Conservation (phyloP, 345 rosid species). For the Eucalyptus sideroxylon region DNA sequence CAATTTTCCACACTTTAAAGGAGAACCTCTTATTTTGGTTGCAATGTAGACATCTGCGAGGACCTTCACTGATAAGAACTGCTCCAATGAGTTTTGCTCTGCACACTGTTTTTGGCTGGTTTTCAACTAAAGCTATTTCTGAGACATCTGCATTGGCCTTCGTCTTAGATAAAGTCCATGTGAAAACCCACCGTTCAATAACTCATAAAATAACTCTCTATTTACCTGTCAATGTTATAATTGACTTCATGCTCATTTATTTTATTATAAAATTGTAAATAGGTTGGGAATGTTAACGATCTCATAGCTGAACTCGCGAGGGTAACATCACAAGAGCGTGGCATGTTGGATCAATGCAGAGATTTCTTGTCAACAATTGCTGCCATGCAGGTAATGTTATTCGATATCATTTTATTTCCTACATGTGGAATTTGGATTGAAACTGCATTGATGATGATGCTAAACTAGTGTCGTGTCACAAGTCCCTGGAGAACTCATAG, state of each 20-base stretch:
- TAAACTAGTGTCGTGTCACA: neutral
- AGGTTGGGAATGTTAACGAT: conserved; percentile 45
- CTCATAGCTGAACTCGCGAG: conserved; percentile 42
- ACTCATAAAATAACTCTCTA: neutral
- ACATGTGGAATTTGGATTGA: neutral
- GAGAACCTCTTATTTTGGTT: neutral
- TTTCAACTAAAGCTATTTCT: neutral
- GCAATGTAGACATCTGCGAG: neutral
- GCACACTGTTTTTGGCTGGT: neutral
- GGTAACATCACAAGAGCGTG: conserved; percentile 38
- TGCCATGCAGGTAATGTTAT: conserved; percentile 46
- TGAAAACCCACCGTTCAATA: neutral
- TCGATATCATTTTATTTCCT: neutral
- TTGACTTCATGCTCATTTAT: neutral
- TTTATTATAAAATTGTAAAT: neutral
- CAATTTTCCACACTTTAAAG: neutral
- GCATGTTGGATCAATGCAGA: conserved; percentile 41
- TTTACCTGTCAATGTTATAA: neutral
- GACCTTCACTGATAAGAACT: neutral
- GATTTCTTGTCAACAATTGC: conserved; percentile 42
- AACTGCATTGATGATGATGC: neutral
- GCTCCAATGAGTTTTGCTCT: neutral
- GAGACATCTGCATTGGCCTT: neutral
- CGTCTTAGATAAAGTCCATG: neutral
- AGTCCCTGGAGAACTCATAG: neutral